Conservation (phyloP, 192 early-diverging fungal species). For the Gonapodya prolifera region DNA sequence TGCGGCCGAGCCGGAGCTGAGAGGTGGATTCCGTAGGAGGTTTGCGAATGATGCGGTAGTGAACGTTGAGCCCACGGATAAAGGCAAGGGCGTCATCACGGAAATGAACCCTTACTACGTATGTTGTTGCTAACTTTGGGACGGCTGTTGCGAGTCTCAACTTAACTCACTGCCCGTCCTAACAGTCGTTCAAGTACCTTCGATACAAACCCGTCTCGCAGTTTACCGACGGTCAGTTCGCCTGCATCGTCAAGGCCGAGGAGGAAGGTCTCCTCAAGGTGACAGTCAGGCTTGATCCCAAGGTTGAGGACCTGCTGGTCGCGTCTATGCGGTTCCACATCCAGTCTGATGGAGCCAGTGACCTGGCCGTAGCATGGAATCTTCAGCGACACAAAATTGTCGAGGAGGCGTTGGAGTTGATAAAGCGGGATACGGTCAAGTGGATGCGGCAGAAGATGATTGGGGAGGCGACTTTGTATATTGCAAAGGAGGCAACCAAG, state of each 20-base stretch:
- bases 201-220: slow-evolving; percentile 55
- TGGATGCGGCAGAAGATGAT: slow-evolving; percentile 61
- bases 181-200: slow-evolving; percentile 85
- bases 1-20: slow-evolving; percentile 60
- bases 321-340: too few species aligned
- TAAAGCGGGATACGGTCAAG: slow-evolving; percentile 55
- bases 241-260: background rate
- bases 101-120: slow-evolving; percentile 59
- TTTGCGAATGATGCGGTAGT: slow-evolving; percentile 60
- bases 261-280: slow-evolving; percentile 24
- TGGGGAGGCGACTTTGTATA: slow-evolving; percentile 53
- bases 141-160: background rate
- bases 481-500: slow-evolving; percentile 49
- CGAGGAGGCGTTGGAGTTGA: slow-evolving; percentile 41
- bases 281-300: slow-evolving; percentile 46
- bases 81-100: slow-evolving; percentile 63
- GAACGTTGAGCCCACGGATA: slow-evolving; percentile 65
- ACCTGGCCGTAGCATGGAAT: slow-evolving; percentile 64
- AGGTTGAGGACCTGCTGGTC: too few species aligned
- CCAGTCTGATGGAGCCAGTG: slow-evolving; percentile 43
- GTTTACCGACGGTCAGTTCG: slow-evolving; percentile 21
- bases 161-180: slow-evolving; percentile 31
- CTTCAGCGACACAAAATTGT: slow-evolving; percentile 50
- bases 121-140: slow-evolving; percentile 3
- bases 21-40: slow-evolving; percentile 58